Evolutionary conservation across 345 rosid genomes (phyloP), one percentile per base, ranked within the genome.

Genomic region (Melastoma malabathricum): DNA sequence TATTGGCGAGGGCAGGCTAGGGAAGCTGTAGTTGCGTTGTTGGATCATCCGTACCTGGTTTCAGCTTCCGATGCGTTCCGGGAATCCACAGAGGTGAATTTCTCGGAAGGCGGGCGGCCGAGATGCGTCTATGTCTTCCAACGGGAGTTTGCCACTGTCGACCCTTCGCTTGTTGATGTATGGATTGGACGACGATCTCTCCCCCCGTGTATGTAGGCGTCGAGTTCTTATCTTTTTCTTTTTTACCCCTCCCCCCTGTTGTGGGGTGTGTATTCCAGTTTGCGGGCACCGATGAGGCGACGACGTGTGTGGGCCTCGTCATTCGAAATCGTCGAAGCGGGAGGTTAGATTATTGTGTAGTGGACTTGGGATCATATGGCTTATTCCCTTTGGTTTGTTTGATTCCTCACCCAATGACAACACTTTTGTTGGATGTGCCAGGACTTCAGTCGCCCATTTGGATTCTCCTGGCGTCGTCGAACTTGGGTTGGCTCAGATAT

Each of bases 281-380:
- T 63, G 68, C 76, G 9, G 96, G 94, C 64, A 78, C 83, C 14
- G 96, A 89, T 67, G 96, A 89, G 71, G 90, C 94, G 50, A 89
- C 97, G 41, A 86, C 94, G 50, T 89, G 96, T 5, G 76, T 86
- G 46, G 94, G 86, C 16, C 63, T 89, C 43, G 84, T 78, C 57
- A 76, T 89, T 57, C 79, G 88, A 41, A 86, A 86, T 64, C 76
- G 64, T 48, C 74, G 27, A 55, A 77, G 56, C 66, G 83, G 89
- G 66, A 78, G 80, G 98, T 89, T 63, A 66, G 93, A 20, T 58
- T 55, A 53, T 13, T 15, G 16, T 44, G 19, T 1, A 7, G 7
- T 48, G 19, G 44, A 18, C 15, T 46, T 20, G 34, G 23, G 54
- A 50, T 34, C 6, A 19, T 13, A 23, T 25, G 34, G 17, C 6